Conservation (phyloP, 805 yeast genomes). For the Zygosaccharomyces bailii region DNA sequence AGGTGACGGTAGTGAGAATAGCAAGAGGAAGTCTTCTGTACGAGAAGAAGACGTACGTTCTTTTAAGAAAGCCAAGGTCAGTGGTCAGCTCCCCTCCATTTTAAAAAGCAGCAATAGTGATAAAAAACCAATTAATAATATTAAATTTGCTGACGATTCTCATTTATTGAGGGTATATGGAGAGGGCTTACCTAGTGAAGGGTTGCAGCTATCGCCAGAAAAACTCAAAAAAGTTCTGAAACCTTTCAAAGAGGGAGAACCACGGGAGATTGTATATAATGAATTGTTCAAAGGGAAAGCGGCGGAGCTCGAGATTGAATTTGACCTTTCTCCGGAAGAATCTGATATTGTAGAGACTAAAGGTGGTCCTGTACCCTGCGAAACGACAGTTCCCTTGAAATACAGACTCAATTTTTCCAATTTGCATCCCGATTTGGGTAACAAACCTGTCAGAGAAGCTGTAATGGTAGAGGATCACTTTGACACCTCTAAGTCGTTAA, state of each 20-base stretch:
- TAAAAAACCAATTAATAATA: constrained; percentile 14
- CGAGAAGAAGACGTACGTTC: constrained; percentile 8
- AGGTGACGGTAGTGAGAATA: constrained; percentile 22
- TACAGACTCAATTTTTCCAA: constrained; percentile 28
- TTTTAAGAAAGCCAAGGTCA: constrained; percentile 7
- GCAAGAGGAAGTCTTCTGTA: constrained; percentile 17
- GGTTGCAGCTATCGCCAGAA: constrained; percentile 29
- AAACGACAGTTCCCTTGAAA: constrained; percentile 23
- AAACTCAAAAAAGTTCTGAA: constrained; percentile 32
- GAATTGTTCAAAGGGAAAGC: constrained; percentile 23
- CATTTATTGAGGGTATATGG: constrained; percentile 32
- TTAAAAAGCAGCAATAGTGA: constrained; percentile 19
- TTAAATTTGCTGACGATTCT: constrained; percentile 30
- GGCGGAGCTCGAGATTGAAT: constrained; percentile 18
- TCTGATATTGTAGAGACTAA: constrained; percentile 31
- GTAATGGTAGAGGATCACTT: constrained; percentile 17
- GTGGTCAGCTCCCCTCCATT: constrained; percentile 20
- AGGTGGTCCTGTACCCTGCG: constrained; percentile 32
- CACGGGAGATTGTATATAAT: constrained; percentile 28
- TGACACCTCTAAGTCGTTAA: constrained; percentile 8
- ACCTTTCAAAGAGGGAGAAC: constrained; percentile 36
- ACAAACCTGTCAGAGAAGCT: constrained; percentile 30
- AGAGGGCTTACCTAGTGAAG: constrained; percentile 33
- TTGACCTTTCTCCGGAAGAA: constrained; percentile 15
- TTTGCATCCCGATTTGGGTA: constrained; percentile 28